Base-by-base conservation (phyloP, 192 early-diverging fungal species). In the Coemansia sp. region DNA sequence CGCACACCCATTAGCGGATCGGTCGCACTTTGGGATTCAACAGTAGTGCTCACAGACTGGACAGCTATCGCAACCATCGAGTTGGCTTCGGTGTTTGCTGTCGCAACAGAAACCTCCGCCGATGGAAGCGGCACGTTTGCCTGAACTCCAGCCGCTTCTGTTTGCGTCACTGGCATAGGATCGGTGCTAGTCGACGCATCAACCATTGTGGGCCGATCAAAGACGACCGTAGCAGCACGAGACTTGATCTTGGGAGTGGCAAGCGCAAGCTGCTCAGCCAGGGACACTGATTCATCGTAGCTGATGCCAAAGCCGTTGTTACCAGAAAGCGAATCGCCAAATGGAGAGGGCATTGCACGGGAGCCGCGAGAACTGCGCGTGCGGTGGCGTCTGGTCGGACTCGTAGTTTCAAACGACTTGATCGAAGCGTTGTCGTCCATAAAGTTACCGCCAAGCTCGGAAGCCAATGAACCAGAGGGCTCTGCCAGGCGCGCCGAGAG, bases 251-350 rank as follows among this genome's bases (percentile, higher is more conserved):
- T 48, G 19, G 46, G 46, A 9, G 58, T 53, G 1, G 64, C 57
- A 7, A 55, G 52, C 0, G 64, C 58, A 34, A 73, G 43, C 46
- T 73, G 70, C 59, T 60, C 70, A 4, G 70, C 70, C 46, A 73
- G 33, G 1, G 42, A 58, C 9, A 73, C 58, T 0, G 70, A 67
- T 20, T 50, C 58, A 20, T 57, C 64, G 20, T 54, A 73, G 14
- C 70, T 59, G 23, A 72, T 55, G 9, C 63, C 70, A 60, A 72
- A 72, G 13, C 49, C 62, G 37, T 27, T 33, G 19, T 17, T n/a
- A 5, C 46, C 19, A 4, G 46, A 40, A 29, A 49, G 34, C 6
- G 26, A 19, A 19, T 72, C 70, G 15, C 50, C 53, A 50, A 72
- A 66, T 9, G 70, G 70, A 19, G 53, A 50, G 38, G 55, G 40